Evolutionary conservation across 139 green algal genomes (phyloP).

Genomic region (Zygnema circumcarinatum): DNA sequence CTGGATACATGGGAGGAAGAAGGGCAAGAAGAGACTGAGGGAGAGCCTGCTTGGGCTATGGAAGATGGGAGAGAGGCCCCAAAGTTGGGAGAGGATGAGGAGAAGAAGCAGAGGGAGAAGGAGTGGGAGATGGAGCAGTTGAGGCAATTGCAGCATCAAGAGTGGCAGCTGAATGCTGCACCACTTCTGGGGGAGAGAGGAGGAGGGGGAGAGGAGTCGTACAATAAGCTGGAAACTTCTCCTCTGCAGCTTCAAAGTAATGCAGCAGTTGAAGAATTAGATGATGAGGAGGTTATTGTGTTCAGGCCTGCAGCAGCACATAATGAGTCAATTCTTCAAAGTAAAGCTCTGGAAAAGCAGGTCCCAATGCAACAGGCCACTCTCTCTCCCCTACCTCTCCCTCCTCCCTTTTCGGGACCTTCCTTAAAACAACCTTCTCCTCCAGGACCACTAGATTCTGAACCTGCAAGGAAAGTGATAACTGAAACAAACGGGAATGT

Average conservation of each 20-base stretch:
- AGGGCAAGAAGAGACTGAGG: background rate
- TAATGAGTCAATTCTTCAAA: background rate
- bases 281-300: constrained; percentile 10
- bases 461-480: no score
- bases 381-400: no score
- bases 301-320: background rate
- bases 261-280: background rate
- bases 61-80: background rate
- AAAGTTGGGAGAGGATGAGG: background rate
- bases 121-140: background rate
- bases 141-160: background rate
- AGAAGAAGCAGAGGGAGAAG: background rate
- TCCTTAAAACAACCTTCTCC: no score
- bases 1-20: constrained; percentile 4
- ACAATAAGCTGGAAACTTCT: background rate
- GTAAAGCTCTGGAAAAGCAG: background rate
- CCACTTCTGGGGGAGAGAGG: background rate
- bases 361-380: background rate
- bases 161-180: background rate
- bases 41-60: constrained; percentile 15
- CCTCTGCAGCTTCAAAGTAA: background rate
- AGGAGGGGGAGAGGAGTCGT: background rate
- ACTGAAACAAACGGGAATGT: no score
- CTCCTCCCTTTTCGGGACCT: no score
- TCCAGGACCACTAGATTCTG: no score